A percentile compares a stretch with the other conserved stretches of the same genome.
Conservation (phyloP, 306 rosid species). For the Luffa aegyptiaca region DNA sequence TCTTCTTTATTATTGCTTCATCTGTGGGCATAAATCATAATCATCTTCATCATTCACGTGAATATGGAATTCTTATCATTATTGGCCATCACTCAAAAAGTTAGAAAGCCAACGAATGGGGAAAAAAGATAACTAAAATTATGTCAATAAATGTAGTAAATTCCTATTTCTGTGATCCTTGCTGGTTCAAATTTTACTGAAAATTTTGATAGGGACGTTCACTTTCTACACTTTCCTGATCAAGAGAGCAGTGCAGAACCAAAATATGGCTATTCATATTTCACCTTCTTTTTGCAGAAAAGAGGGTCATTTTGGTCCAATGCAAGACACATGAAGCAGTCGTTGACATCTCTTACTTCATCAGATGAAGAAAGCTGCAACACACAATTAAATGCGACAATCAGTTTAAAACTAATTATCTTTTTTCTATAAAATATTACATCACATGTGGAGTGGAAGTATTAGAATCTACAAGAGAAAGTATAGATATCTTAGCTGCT, state of each 20-base stretch:
- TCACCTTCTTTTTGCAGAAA: constrained; percentile 61
- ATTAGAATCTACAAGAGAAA: background rate
- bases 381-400: constrained; percentile 8
- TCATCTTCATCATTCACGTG: background rate
- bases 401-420: background rate
- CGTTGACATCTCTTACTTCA: constrained; percentile 21
- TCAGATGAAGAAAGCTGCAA: constrained; percentile 27
- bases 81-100: background rate
- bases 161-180: background rate
- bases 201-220: background rate
- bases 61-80: background rate
- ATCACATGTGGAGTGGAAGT: background rate
- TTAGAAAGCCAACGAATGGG: background rate
- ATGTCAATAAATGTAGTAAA: background rate
- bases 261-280: background rate
- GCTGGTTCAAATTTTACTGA: background rate
- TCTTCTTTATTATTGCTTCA: background rate
- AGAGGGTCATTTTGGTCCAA: constrained; percentile 41
- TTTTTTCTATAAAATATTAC: background rate
- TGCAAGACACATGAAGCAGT: constrained; percentile 49
- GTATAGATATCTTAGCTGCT: background rate
- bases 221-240: constrained; percentile 1
- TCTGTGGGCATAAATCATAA: background rate
- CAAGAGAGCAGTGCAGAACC: background rate
- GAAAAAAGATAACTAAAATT: background rate